These are phyloP conservation scores for Podaxis sp. DNA, from an alignment of 768 basidiomycete genomes.

Conservation along the genomic window DNA sequence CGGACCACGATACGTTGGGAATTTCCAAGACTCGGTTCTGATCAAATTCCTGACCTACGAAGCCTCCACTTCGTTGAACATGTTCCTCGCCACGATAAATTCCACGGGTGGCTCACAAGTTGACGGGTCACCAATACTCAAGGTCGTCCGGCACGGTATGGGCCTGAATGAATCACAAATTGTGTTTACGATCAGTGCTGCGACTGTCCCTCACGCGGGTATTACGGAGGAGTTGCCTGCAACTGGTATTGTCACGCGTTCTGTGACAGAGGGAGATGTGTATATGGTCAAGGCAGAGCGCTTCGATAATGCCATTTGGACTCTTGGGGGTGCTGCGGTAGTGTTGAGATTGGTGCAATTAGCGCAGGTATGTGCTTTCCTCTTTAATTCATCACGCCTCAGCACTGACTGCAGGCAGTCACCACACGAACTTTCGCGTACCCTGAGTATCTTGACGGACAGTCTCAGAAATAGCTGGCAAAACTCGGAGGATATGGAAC, in stretches of 20 bases:
- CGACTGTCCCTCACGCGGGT: conserved; percentile 12
- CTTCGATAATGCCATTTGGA: conserved; percentile 75
- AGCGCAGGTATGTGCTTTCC: conserved; percentile 48
- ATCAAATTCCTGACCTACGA: conserved; percentile 81
- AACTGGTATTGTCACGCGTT: background rate
- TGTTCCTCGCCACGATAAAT: conserved; percentile 54
- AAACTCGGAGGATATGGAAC: conserved; percentile 93
- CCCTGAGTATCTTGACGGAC: conserved; percentile 70
- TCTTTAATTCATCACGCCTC: background rate
- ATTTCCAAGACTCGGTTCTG: conserved; percentile 69
- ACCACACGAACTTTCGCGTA: conserved; percentile 69
- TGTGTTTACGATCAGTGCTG: conserved; percentile 19
- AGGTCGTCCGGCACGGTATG: conserved; percentile 46
- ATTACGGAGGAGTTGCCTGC: background rate
- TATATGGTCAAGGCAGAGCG: conserved; percentile 55
- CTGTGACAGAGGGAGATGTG: conserved; percentile 47
- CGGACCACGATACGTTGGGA: conserved; percentile 71
- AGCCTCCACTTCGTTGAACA: conserved; percentile 78
- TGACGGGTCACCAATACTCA: conserved; percentile 33
- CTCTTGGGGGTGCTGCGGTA: conserved; percentile 77
- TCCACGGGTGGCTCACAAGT: conserved; percentile 21
- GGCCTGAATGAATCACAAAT: conserved; percentile 24
- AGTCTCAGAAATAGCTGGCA: conserved; percentile 84
- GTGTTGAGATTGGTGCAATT: conserved; percentile 71
- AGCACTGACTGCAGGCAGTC: conserved; percentile 37